Base-by-base conservation (phyloP, 306 rosid genomes). In the Cercis canadensis region DNA sequence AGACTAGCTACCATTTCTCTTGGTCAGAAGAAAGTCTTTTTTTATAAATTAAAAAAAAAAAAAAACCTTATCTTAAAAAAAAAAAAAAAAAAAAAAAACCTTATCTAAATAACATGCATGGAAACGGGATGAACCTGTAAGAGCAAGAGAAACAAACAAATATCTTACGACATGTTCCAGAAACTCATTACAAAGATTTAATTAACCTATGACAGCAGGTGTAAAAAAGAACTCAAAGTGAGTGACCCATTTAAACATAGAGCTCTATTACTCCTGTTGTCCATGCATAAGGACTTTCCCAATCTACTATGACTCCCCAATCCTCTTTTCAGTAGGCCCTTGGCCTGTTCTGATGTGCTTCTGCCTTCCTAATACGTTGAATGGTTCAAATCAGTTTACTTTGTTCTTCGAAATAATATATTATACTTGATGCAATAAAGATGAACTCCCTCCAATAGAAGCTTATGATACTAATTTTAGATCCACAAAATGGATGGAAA, bases 341-440 rank as follows among this genome's bases (percentile, higher is more conserved):
- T 4, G 0, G 18, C 18, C 69, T 57, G 7, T 33, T 72, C 64
- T 50, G 21, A 14, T 50, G 58, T 29, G 47, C 52, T 72, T 70
- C 69, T 72, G 37, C 50, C 64, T 7, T 57, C 36, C 45, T 7
- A 31, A 32, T 37, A 65, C 52, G 67, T 43, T 39, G 43, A 18
- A 59, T 40, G 47, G 53, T 5, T 45, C 15, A 63, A 63, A 63
- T 24, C 1, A 44, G 29, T 43, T 21, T 24, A 44, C 2, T 34
- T 17, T 11, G 15, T 13, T 3, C 21, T 45, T 43, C 54, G 44
- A 62, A 64, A 10, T 13, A 64, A 15, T 11, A 77, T 36, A 32
- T 16, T 55, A 18, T 62, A 62, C 49, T 41, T n/a, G 3, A n/a
- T 77, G 54, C 43, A 11, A 33, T 21, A 11, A 11, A 59, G 34